Base-by-base conservation (phyloP, 305 asterid species). In the Solanum hybrid region DNA sequence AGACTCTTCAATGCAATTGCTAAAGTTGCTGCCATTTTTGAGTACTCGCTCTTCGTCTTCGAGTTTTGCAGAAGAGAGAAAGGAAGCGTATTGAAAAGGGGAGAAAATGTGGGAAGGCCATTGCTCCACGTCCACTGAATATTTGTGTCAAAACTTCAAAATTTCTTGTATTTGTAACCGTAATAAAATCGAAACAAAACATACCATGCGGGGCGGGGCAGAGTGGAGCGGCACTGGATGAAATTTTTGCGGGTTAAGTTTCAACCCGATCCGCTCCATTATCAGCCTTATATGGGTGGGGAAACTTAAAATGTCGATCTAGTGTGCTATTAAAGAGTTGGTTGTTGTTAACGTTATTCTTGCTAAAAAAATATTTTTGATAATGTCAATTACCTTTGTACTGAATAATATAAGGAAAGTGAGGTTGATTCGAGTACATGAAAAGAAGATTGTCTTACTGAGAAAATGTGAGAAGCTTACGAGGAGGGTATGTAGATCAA, bases 1-100 rank as follows among this genome's bases (percentile, higher is more conserved):
- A 92, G 91, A 89, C 90, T 89, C 92, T 92, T 91, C 92, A 96
- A 92, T 78, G 67, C 95, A 84, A 90, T 86, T 34, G 95, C 95
- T 24, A 91, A 90, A 6, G 46, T 3, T 88, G 93, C 89, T 16
- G 86, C 37, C 98, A 94, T 95, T 91, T 92, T 82, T 39, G 61
- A 51, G 28, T 33, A 67, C 2, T 51, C 11, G 34, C 1, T 28
- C 9, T 82, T 82, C 37, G 10, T 26, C 71, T 82, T 39, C 2
- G 28, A 83, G 29, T 29, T 29, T 83, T 29, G 39, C 6, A 75
- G 14, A 83, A 46, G 20, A 5, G n/a, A 29, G 28, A 46, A 29
- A 83, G 87, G 40, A 82, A 16, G 36, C 36, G 26, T 14, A 34
- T 14, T 26, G 34, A 39, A 40, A 24, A 39, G 20, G 73, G 28